Percentiles rank a stretch among this genome's conserved stretches.
Evolutionary conservation across 768 basidiomycete genomes (phyloP).

Genomic region (button mushroom (Agaricus bisporus)): DNA sequence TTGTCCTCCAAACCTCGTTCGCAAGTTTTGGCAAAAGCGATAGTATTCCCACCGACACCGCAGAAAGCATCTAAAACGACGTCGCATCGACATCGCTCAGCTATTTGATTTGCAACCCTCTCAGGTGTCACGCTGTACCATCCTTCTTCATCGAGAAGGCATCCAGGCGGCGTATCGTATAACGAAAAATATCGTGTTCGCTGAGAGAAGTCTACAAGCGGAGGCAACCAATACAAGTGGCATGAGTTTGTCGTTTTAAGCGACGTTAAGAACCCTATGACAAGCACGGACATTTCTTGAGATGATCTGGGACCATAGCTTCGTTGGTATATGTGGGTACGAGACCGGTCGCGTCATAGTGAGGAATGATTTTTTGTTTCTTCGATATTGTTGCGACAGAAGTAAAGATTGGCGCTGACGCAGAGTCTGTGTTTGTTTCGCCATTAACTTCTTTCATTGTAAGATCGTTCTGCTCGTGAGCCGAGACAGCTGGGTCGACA

Average conservation of each 20-base stretch:
- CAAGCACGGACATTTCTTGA: constrained; percentile 71
- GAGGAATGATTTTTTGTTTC: constrained; percentile 13
- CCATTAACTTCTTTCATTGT: no score
- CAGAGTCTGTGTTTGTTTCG: not conserved
- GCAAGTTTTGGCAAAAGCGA: constrained; percentile 95
- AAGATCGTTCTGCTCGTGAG: no score
- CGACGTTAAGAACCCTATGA: not conserved
- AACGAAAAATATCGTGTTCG: constrained; percentile 75
- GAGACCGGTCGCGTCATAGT: constrained; percentile 65
- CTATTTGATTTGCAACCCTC: constrained; percentile 86
- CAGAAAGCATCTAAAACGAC: constrained; percentile 92
- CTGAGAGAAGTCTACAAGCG: constrained; percentile 73
- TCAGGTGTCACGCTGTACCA: constrained; percentile 98
- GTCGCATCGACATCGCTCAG: constrained; percentile 82
- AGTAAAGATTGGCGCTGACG: not conserved
- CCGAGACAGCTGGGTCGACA: not conserved
- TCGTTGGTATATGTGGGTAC: constrained; percentile 64
- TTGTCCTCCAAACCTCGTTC: constrained; percentile 63
- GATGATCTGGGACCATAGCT: constrained; percentile 67
- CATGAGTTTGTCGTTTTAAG: not conserved
- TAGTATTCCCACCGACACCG: constrained; percentile 96
- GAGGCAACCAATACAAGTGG: not conserved
- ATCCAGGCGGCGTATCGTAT: constrained; percentile 64
- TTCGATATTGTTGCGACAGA: not conserved
- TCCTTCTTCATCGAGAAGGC: constrained; percentile 90